Conservation (phyloP, 169 alveolate genomes). For the Babesia ovata region DNA sequence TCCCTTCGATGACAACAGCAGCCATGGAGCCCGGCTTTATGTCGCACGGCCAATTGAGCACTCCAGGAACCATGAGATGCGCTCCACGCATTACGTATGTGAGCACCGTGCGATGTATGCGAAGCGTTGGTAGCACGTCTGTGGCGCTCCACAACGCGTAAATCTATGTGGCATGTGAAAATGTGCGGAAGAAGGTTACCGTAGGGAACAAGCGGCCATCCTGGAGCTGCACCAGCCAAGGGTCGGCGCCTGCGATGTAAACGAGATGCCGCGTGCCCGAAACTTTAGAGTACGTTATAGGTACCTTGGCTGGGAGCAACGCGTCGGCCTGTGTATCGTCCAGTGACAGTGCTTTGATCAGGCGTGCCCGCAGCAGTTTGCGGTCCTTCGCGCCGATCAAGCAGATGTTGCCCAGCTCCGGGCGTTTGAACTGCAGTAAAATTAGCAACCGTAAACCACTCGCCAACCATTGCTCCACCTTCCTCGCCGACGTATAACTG, state of each 20-base stretch:
- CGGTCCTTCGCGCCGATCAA: conserved; percentile 41
- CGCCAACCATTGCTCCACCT: conserved; percentile 12
- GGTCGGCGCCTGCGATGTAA: conserved; percentile 29
- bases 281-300: conserved; percentile 6
- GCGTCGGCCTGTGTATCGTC: conserved; percentile 24
- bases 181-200: conserved; percentile 8
- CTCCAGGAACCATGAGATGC: conserved; percentile 73
- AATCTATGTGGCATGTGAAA: conserved; percentile 16
- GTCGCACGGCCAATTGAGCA: conserved; percentile 54
- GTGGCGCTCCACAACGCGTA: conserved; percentile 69
- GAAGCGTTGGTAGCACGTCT: conserved; percentile 51
- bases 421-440: conserved; percentile 21
- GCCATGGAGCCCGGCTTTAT: conserved; percentile 58
- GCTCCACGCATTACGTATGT: conserved; percentile 68
- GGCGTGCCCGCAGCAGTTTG: conserved; percentile 11
- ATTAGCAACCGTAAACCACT: not conserved
- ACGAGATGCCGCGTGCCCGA: conserved; percentile 28
- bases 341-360: conserved; percentile 7
- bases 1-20: conserved; percentile 59
- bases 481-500: not conserved
- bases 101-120: conserved; percentile 64
- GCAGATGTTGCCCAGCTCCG: conserved; percentile 28
- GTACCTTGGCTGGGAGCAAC: conserved; percentile 13
- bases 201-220: conserved; percentile 33
- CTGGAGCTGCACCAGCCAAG: conserved; percentile 34